These are phyloP conservation scores for Candida nitratophila DNA, from an alignment of 805 yeast species.

Conservation along the genomic window DNA sequence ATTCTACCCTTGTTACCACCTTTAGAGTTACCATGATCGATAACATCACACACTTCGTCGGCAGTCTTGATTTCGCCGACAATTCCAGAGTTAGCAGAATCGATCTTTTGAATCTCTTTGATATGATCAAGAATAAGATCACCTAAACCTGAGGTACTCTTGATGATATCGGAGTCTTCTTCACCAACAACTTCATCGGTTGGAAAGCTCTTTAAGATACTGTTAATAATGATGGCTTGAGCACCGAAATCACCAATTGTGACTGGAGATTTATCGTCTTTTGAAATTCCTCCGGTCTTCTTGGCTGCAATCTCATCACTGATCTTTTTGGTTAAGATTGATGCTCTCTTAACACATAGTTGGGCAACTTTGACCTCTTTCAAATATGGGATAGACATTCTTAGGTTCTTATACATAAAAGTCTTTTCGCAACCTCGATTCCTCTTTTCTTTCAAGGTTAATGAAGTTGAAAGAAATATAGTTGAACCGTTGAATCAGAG, in stretches of 20 bases:
- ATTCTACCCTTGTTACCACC: slow-evolving; percentile 80
- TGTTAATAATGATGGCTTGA: slow-evolving; percentile 85
- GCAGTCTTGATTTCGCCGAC: slow-evolving; percentile 37
- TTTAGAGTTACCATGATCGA: slow-evolving; percentile 71
- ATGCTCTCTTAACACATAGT: slow-evolving; percentile 85
- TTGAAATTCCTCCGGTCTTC: slow-evolving; percentile 52
- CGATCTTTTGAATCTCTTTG: slow-evolving; percentile 41
- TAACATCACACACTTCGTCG: slow-evolving; percentile 50
- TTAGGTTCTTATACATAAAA: background rate
- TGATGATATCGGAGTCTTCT: slow-evolving; percentile 72
- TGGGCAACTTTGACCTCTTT: slow-evolving; percentile 77
- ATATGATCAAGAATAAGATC: slow-evolving; percentile 55
- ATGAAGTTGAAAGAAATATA: background rate
- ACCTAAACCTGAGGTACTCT: slow-evolving; percentile 41
- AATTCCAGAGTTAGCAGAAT: slow-evolving; percentile 22
- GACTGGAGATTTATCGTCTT: slow-evolving; percentile 89
- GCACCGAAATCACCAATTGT: slow-evolving; percentile 96
- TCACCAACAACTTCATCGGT: slow-evolving; percentile 87
- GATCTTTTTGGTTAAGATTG: slow-evolving; percentile 60
- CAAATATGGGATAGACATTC: slow-evolving; percentile 30
- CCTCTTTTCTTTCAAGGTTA: no score
- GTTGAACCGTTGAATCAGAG: no score
- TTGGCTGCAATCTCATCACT: slow-evolving; percentile 47
- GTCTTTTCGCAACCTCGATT: background rate
- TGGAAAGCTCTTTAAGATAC: slow-evolving; percentile 75